Evolutionary conservation across 768 basidiomycete genomes (phyloP), one percentile per base, ranked within the genome.

Genomic region (Pleurotus sapidus): DNA sequence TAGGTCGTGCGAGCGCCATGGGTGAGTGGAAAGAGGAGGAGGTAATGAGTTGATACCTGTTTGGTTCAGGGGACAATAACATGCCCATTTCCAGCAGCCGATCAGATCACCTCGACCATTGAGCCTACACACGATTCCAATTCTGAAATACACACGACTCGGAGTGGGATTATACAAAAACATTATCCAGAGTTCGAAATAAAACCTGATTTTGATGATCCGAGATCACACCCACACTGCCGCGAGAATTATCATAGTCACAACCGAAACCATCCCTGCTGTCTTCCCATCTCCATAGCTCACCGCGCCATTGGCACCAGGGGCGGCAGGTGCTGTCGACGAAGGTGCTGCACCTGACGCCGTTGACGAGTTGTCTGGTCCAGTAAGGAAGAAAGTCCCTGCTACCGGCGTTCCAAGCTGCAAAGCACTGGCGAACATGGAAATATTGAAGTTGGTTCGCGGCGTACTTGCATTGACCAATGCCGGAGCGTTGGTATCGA

Each of bases 1-100:
- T 81, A 56, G 89, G 89, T 75, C 89, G 79, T 63, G 84, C 77
- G 57, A 83, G 74, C 54, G 89, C 80, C 89, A 91, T 89, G 65
- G 51, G 65, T 27, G 27, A 47, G 17, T 20, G 60, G 25, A 17
- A 56, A 49, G 50, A 23, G 34, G 50, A 23, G 34, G 47, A 51
- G 37, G 27, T 59, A 37, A 18, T 54, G 15, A 27, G 53, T 59
- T 39, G 38, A 38, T 25, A 20, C 25, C 9, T 27, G 34, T 50
- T 57, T 57, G 30, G 9, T 34, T 34, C 30, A 9, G 30, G 30
- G 30, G 7, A 24, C 23, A 49, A n/a, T 49, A 49, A 5, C 15
- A 49, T 27, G 24, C 30, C 9, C 30, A 34, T 34, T 11, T 34
- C 30, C 9, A 34, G 3, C 30, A 11, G 30, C 30, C 30, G 30